Evolutionary conservation across 2,329 filamentous ascomycete species (phyloP), one percentile per base, ranked within the genome.

Genomic region (Pezicula carpinea): DNA sequence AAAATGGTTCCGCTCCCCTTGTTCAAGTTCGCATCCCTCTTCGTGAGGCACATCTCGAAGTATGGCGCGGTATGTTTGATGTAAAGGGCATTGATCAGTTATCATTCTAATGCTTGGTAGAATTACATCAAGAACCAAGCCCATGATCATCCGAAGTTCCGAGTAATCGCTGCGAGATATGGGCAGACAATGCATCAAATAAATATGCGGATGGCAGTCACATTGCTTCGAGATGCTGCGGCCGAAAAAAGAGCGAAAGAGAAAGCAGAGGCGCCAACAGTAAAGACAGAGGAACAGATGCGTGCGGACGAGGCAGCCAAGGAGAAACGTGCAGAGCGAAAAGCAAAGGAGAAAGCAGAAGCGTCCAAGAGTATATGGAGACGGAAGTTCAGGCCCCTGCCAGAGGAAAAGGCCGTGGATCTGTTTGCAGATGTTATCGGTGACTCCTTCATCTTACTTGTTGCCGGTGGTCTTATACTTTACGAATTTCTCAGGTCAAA

Each of bases 61-160:
- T 85, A 85, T 71, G 81, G 81, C 60, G 81, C 82, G 46, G 81
- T 85, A 76, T 56, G 79, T 67, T 19, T 44, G 15, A n/a, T 51
- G 31, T 44, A 17, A 22, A 13, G 21, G 2, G 10, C 39, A 29
- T 22, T 49, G 21, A 14, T 14, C 34, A 7, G 36, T 8, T 29
- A 29, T 11, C 26, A 11, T 29, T 29, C 55, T 59, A 45, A 60
- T 22, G 7, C 29, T 3, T 7, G 34, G 3, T 52, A 85, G 81
- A 85, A 84, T 62, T 79, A 70, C 54, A 85, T 85, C 59, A 85
- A 85, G 61, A 67, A 70, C 26, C 80, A 82, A 64, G 82, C 81
- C 40, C 81, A 85, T 58, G 80, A 84, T 36, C 81, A 85, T 56
- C 73, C 75, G 2, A 67, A 72, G 38, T 84, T 85, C 62, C 79